These are phyloP conservation scores for Sporisorium exsertum DNA, from an alignment of 1,284 basidiomycete genomes.

Conservation along the genomic window DNA sequence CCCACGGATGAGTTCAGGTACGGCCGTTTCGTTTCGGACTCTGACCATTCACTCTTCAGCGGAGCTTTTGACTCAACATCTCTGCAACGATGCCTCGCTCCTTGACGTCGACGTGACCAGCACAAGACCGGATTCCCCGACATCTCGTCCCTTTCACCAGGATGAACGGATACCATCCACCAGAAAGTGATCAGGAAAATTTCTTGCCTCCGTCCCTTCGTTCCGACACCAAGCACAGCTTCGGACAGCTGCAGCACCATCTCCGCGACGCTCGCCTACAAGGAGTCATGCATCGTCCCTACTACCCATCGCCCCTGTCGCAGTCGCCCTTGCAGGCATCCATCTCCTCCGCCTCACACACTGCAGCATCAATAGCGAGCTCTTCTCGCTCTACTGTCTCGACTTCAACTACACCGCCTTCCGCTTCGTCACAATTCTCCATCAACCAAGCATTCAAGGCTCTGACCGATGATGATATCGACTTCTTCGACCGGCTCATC, in stretches of 20 bases:
- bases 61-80: conserved; percentile 2
- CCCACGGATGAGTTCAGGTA: neutral
- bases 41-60: neutral
- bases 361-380: conserved; percentile 39
- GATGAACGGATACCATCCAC: conserved; percentile 8
- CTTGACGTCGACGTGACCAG: neutral
- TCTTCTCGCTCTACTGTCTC: conserved; percentile 31
- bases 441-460: conserved; percentile 44
- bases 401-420: conserved; percentile 30
- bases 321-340: conserved; percentile 48
- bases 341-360: conserved; percentile 40
- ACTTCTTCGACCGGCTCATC: conserved; percentile 63
- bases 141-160: neutral
- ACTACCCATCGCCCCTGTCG: conserved; percentile 44
- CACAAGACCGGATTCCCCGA: neutral
- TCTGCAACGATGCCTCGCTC: neutral
- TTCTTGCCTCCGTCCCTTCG: neutral
- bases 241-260: conserved; percentile 27
- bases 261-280: conserved; percentile 18
- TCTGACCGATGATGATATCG: conserved; percentile 48
- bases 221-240: neutral
- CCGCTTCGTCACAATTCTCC: conserved; percentile 42
- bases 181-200: neutral
- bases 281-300: conserved; percentile 30
- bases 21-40: neutral